A percentile compares a stretch with the other conserved stretches of the same genome.
Conservation (phyloP, 352 stramenopile genomes). For the Phytophthora litchii region DNA sequence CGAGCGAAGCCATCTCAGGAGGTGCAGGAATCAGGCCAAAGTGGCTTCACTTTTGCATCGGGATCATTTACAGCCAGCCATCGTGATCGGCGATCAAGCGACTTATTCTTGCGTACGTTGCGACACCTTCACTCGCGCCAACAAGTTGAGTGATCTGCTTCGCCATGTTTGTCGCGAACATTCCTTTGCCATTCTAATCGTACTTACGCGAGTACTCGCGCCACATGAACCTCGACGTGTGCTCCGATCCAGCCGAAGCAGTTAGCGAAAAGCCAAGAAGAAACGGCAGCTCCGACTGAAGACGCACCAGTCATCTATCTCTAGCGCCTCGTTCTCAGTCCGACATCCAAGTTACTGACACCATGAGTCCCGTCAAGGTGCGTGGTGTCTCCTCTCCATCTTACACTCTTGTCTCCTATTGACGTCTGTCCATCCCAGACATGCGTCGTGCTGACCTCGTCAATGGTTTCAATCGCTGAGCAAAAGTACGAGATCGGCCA, state of each 20-base stretch:
- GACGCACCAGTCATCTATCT: slow-evolving; percentile 8
- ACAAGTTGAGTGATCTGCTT: slow-evolving; percentile 1
- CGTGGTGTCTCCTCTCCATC: not conserved
- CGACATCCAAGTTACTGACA: slow-evolving; percentile 16
- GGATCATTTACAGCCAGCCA: slow-evolving; percentile 13
- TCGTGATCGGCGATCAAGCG: slow-evolving; percentile 2
- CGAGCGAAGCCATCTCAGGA: slow-evolving; percentile 2
- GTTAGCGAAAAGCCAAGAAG: slow-evolving; percentile 26
- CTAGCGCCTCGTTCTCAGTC: slow-evolving; percentile 4
- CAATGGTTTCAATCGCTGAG: slow-evolving; percentile 73
- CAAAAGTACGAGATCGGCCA: slow-evolving; percentile 82
- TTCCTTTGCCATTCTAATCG: slow-evolving; percentile 8
- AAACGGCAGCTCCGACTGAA: slow-evolving; percentile 19
- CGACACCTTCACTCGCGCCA: slow-evolving; percentile 16
- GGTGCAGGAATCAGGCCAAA: slow-evolving; percentile 5
- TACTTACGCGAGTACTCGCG: slow-evolving; percentile 20
- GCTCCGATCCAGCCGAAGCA: slow-evolving; percentile 33
- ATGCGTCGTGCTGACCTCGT: slow-evolving; percentile 80
- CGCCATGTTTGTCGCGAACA: slow-evolving; percentile 10
- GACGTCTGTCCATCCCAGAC: slow-evolving; percentile 17
- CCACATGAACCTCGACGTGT: slow-evolving; percentile 11
- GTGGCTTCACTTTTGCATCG: slow-evolving; percentile 19
- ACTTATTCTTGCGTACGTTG: slow-evolving; percentile 29
- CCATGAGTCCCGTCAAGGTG: slow-evolving; percentile 43
- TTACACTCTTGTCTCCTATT: not conserved